A percentile compares a stretch with the other conserved stretches of the same genome.
Conservation (phyloP, 257 asterid genomes). For the Nicotiana obtusifolia region DNA sequence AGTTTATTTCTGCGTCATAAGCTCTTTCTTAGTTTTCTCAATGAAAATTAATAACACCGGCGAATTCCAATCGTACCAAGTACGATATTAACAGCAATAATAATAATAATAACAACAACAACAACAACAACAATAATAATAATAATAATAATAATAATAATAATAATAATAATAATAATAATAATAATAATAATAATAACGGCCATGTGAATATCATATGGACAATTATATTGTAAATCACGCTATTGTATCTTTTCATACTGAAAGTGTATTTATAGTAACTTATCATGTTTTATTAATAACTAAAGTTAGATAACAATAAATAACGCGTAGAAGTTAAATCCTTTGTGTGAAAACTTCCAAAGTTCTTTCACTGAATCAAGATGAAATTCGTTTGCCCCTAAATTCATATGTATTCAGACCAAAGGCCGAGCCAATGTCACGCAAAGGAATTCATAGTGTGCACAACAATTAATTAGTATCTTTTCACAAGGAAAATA, state of each 20-base stretch:
- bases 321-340: background rate
- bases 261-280: background rate
- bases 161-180: no score
- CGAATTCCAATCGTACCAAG: no score
- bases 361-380: background rate
- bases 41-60: no score
- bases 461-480: background rate
- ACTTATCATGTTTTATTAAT: background rate
- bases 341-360: background rate
- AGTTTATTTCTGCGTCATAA: no score
- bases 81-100: no score
- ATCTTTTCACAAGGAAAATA: background rate
- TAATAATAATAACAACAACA: no score
- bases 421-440: background rate
- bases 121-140: no score
- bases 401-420: background rate
- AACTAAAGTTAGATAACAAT: background rate
- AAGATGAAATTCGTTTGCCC: background rate
- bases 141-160: no score
- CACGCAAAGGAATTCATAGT: background rate
- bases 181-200: no score
- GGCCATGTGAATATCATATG: background rate
- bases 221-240: background rate
- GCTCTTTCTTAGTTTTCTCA: background rate
- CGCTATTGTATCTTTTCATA: background rate